These are phyloP conservation scores for Apiotrichum gracile DNA, from an alignment of 1,284 basidiomycete species.

Conservation along the genomic window DNA sequence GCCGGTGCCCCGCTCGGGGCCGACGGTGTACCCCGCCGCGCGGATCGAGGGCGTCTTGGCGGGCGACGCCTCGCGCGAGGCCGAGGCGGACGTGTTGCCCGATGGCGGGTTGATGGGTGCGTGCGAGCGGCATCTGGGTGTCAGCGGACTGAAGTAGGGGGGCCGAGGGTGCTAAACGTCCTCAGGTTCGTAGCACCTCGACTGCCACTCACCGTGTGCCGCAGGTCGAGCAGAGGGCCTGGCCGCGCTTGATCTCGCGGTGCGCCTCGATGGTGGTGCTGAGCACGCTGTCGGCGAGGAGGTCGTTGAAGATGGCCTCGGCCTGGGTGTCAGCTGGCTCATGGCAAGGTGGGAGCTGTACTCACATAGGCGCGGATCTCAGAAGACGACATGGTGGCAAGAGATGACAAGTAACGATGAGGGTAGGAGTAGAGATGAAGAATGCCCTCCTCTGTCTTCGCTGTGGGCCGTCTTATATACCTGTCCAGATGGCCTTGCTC, in stretches of 20 bases:
- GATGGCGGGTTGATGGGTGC: slow-evolving; percentile 11
- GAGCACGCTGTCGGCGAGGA: slow-evolving; percentile 33
- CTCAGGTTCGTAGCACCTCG: neutral
- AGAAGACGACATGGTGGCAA: slow-evolving; percentile 6
- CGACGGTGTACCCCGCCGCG: slow-evolving; percentile 29
- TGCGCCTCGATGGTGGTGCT: slow-evolving; percentile 35
- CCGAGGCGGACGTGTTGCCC: slow-evolving; percentile 9
- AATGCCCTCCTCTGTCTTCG: neutral
- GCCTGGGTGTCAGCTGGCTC: slow-evolving; percentile 19
- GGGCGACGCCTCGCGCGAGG: slow-evolving; percentile 20
- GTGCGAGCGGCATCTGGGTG: slow-evolving; percentile 12
- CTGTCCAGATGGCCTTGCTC: too few relatives aligned
- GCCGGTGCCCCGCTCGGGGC: slow-evolving; percentile 43
- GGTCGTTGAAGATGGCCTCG: slow-evolving; percentile 30
- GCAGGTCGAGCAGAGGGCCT: slow-evolving; percentile 24
- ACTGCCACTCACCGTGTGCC: slow-evolving; percentile 28
- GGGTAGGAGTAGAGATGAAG: neutral
- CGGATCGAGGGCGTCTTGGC: slow-evolving; percentile 6
- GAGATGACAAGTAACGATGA: too few relatives aligned
- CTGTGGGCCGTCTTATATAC: too few relatives aligned
- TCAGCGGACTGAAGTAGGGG: neutral
- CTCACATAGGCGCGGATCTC: slow-evolving; percentile 14
- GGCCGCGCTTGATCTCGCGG: slow-evolving; percentile 38
- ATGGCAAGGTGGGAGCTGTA: too few relatives aligned
- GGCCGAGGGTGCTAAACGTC: neutral